Base-by-base conservation (phyloP, 768 basidiomycete species). In the Suillus hirtellus region DNA sequence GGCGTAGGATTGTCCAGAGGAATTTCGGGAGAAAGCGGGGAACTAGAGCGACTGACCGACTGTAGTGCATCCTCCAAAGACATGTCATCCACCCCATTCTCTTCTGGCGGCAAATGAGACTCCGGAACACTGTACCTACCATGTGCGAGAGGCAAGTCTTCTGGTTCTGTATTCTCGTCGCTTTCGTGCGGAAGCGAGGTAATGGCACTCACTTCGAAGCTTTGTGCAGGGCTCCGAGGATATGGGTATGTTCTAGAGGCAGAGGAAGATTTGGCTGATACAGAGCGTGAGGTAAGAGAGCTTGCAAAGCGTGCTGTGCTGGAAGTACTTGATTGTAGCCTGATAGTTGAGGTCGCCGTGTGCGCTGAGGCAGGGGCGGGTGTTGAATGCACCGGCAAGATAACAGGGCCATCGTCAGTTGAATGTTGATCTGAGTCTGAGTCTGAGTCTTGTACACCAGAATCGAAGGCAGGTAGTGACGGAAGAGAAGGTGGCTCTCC, bases 401-500 rank as follows among this genome's bases (percentile, higher is more conserved):
- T 76, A 14, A 81, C 73, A 60, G 78, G 71, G 37, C 82, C 78
- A 50, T 81, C 80, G 40, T 80, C 78, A 31, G 75, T 77, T 17
- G 72, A 75, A 55, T 77, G 77, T 50, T 80, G 76, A 63, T 37
- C 35, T 31, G 31, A 31, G 35, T 37, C 35, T 27, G 69, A 71
- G 60, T 74, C 73, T 43, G 72, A 71, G 58, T 79, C 77, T 34
- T 72, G 75, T 62, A 79, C 78, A 4, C 72, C 78, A 21, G 87
- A 89, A 68, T 89, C 90, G 69, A 90, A 88, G 1, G 70, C 79
- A 8, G 91, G 89, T 14, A 93, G 74, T 3, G 90, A 91, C 2
- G 92, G 92, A 2, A 95, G 78, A 37, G 92, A 94, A 11, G 93
- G 89, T 80, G 93, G 89, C 66, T 92, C 90, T 66, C 80, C 75